Conservation (phyloP, 2,329 filamentous ascomycete genomes). For the Leptographium lundbergii region DNA sequence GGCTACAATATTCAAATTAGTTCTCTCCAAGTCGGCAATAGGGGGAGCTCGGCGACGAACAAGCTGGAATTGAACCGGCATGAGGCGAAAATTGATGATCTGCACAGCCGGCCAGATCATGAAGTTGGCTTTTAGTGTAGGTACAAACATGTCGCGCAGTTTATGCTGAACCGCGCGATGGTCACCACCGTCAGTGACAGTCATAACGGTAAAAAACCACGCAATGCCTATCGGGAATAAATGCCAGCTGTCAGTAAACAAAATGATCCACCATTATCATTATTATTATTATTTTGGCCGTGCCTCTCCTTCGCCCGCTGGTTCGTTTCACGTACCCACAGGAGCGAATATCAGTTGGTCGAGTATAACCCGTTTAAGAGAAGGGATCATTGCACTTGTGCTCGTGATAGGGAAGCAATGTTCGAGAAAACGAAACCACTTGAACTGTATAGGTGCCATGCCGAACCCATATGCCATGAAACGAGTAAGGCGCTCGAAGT, state of each 20-base stretch:
- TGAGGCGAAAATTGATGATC: conserved; percentile 88
- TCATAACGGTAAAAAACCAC: conserved; percentile 94
- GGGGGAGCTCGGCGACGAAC: conserved; percentile 41
- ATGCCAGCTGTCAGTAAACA: neutral
- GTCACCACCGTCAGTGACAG: conserved; percentile 82
- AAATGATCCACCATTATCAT: neutral
- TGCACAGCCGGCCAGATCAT: conserved; percentile 92
- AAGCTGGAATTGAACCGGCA: conserved; percentile 93
- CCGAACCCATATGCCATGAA: conserved; percentile 97
- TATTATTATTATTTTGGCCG: neutral
- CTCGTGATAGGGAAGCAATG: conserved; percentile 75
- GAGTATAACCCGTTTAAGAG: conserved; percentile 79
- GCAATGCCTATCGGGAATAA: conserved; percentile 42
- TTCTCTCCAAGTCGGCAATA: neutral
- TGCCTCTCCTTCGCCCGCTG: neutral
- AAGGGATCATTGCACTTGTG: conserved; percentile 58
- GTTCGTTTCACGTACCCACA: conserved; percentile 41
- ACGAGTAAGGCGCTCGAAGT: conserved; percentile 84
- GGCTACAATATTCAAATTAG: conserved; percentile 41
- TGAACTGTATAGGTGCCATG: conserved; percentile 91
- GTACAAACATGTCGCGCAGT: conserved; percentile 85
- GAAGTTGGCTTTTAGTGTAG: conserved; percentile 91
- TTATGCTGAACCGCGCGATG: conserved; percentile 68
- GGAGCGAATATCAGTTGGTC: conserved; percentile 93
- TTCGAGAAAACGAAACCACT: conserved; percentile 85